Evolutionary conservation across 106 monocot species (phyloP).

Genomic region (Dendrobium officinale): DNA sequence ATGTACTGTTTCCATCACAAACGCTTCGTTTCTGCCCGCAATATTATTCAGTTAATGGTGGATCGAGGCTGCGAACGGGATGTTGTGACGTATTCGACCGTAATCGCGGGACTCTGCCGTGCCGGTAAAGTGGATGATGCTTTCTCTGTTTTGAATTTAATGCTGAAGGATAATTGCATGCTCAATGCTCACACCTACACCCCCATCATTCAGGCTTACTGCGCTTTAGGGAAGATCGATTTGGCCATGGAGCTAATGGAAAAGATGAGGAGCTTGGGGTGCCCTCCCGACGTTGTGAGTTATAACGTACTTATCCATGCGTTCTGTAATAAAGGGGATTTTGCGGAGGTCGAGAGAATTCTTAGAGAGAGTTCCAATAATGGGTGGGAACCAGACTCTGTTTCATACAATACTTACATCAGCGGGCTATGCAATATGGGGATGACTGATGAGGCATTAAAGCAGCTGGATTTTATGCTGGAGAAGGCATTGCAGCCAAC

Average conservation of each 20-base stretch:
- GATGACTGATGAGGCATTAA: slow-evolving; percentile 26
- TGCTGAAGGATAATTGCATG: slow-evolving; percentile 14
- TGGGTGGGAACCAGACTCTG: slow-evolving; percentile 46
- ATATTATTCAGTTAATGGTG: slow-evolving; percentile 27
- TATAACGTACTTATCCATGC: slow-evolving; percentile 42
- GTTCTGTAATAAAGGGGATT: slow-evolving; percentile 34
- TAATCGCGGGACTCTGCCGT: slow-evolving; percentile 36
- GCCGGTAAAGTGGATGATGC: slow-evolving; percentile 40
- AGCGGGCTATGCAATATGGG: slow-evolving; percentile 43
- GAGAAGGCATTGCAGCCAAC: slow-evolving; percentile 33
- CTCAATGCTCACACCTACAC: slow-evolving; percentile 30
- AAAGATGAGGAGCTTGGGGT: slow-evolving; percentile 34
- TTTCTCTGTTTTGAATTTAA: slow-evolving; percentile 19
- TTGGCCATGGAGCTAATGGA: slow-evolving; percentile 24
- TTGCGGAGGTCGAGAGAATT: slow-evolving; percentile 30
- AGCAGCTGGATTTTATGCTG: slow-evolving; percentile 32
- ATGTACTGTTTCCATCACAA: slow-evolving; percentile 22
- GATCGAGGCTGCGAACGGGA: slow-evolving; percentile 27
- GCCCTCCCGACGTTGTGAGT: slow-evolving; percentile 30
- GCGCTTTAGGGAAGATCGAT: slow-evolving; percentile 21
- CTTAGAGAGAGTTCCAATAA: slow-evolving; percentile 21
- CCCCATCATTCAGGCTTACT: slow-evolving; percentile 34
- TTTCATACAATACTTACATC: slow-evolving; percentile 52
- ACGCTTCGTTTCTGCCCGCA: slow-evolving; percentile 25
- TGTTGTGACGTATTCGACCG: slow-evolving; percentile 36